These are phyloP conservation scores for Cyberlindnera samutprakarnensis DNA, from an alignment of 805 yeast species.

Conservation along the genomic window DNA sequence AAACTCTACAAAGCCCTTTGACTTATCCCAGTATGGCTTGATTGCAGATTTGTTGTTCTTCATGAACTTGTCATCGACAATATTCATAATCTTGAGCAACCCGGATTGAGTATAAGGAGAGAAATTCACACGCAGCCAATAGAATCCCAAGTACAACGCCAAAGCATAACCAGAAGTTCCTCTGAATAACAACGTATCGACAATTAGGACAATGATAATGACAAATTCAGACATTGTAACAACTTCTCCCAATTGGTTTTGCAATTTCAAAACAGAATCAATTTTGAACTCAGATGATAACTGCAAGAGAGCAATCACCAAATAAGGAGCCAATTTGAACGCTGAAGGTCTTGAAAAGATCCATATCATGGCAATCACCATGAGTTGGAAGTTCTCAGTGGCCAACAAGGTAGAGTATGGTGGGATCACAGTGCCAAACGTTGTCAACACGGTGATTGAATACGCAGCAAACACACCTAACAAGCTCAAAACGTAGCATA, in stretches of 20 bases:
- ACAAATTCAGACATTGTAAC: slow-evolving; percentile 57
- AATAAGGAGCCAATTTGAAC: slow-evolving; percentile 54
- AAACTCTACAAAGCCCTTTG: slow-evolving; percentile 33
- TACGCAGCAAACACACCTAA: slow-evolving; percentile 50
- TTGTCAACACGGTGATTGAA: slow-evolving; percentile 45
- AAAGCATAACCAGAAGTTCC: slow-evolving; percentile 67
- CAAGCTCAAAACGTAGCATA: slow-evolving; percentile 47
- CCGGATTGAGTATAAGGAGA: slow-evolving; percentile 32
- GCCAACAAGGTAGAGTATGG: slow-evolving; percentile 57
- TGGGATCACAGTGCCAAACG: slow-evolving; percentile 55
- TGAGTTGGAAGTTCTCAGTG: slow-evolving; percentile 69
- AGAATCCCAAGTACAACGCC: slow-evolving; percentile 46
- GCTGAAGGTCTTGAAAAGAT: slow-evolving; percentile 53
- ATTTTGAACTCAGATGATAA: slow-evolving; percentile 35
- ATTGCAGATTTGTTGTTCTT: slow-evolving; percentile 23
- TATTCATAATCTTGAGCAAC: slow-evolving; percentile 22
- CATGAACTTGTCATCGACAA: slow-evolving; percentile 27
- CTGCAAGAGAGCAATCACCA: slow-evolving; percentile 52
- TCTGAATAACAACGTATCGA: slow-evolving; percentile 55
- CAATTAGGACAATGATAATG: slow-evolving; percentile 41
- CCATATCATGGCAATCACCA: slow-evolving; percentile 52
- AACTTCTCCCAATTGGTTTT: slow-evolving; percentile 32
- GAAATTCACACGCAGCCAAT: slow-evolving; percentile 65
- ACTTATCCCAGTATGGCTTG: slow-evolving; percentile 26
- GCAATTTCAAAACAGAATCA: slow-evolving; percentile 30